phyloP scores from a whole-genome alignment of 768 basidiomycete genomes.

The Podaxis carcinomalis region DNA sequence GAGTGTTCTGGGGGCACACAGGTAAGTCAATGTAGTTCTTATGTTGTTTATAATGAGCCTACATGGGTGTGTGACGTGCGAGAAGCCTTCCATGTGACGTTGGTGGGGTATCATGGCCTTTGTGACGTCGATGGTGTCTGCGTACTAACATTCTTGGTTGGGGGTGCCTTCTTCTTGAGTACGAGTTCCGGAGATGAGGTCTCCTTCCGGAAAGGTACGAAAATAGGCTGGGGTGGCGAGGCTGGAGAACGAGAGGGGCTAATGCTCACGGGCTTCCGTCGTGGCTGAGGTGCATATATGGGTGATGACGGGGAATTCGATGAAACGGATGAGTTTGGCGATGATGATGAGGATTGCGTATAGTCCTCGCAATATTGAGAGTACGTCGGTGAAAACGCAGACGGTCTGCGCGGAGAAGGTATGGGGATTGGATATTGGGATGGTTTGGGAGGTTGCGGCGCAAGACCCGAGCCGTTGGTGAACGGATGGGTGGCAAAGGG shows the following conservation, averaged over 20 bases:
- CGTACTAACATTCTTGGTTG: slow-evolving; percentile 2
- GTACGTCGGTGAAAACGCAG: slow-evolving; percentile 11
- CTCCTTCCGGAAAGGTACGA: slow-evolving; percentile 48
- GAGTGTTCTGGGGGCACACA: not conserved
- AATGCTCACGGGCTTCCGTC: slow-evolving; percentile 14
- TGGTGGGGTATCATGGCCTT: not conserved
- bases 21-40: not conserved
- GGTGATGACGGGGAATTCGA: slow-evolving; percentile 15
- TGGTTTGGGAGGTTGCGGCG: slow-evolving; percentile 39
- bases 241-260: slow-evolving; percentile 13
- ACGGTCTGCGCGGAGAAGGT: slow-evolving; percentile 24
- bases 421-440: slow-evolving; percentile 43
- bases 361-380: slow-evolving; percentile 14
- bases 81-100: not conserved
- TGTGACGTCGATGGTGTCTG: slow-evolving; percentile 9
- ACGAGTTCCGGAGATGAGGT: slow-evolving; percentile 55
- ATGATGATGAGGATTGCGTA: slow-evolving; percentile 17
- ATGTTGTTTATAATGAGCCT: not conserved
- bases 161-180: slow-evolving; percentile 30
- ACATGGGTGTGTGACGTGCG: not conserved
- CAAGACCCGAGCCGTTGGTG: slow-evolving; percentile 40
- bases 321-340: slow-evolving; percentile 17
- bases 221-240: slow-evolving; percentile 32
- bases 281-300: slow-evolving; percentile 25
- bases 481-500: slow-evolving; percentile 58